Conservation (phyloP, 164 flowering plant species). For the Cinnamomum micranthum region DNA sequence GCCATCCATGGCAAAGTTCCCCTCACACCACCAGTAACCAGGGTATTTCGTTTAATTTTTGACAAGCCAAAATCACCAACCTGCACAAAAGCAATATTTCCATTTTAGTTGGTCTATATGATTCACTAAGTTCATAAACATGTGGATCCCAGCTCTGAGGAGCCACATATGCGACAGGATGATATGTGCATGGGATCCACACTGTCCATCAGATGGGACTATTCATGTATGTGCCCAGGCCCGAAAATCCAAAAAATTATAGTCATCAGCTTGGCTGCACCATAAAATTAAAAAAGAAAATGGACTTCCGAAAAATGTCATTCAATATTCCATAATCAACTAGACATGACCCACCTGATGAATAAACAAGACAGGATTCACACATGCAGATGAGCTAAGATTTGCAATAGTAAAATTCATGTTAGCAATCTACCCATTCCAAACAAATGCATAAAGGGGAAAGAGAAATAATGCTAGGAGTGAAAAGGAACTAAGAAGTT, state of each 20-base stretch:
- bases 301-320: too few species aligned
- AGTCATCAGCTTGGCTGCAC: background rate
- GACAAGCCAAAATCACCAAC: constrained; percentile 99
- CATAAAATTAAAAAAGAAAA: too few species aligned
- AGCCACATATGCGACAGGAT: background rate
- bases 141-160: too few species aligned
- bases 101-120: background rate
- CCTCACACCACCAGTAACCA: constrained; percentile 98
- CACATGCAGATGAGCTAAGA: background rate
- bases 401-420: background rate
- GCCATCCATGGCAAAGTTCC: constrained; percentile 99
- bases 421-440: background rate
- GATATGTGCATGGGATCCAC: background rate
- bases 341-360: background rate
- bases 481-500: background rate
- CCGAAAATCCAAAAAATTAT: too few species aligned
- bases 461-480: too few species aligned
- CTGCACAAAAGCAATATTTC: constrained; percentile 29
- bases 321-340: background rate
- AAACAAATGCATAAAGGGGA: background rate
- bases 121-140: too few species aligned
- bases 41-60: constrained; percentile 92
- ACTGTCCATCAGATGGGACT: background rate
- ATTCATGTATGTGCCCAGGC: background rate
- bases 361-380: background rate